Evolutionary conservation across 345 rosid species (phyloP).

Genomic region (Turritis glabra): DNA sequence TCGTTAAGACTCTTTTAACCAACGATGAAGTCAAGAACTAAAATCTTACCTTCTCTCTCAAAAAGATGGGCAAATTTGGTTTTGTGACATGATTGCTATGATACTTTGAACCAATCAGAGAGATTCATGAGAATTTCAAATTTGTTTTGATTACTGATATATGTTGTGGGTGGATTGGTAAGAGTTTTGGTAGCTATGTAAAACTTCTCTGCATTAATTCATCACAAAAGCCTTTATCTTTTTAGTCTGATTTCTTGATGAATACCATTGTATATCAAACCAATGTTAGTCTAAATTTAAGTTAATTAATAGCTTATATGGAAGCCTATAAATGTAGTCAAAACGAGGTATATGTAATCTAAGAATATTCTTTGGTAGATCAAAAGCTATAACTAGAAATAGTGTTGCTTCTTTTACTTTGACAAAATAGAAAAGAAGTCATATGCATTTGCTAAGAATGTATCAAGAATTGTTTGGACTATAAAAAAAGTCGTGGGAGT

Average conservation of each 20-base stretch:
- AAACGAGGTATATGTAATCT: too few species aligned
- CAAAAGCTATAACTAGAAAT: too few species aligned
- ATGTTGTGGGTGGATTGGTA: neutral
- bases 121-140: conserved; percentile 5
- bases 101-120: conserved; percentile 7
- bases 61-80: neutral
- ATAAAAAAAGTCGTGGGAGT: too few species aligned
- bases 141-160: neutral
- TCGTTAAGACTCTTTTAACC: conserved; percentile 48
- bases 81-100: neutral
- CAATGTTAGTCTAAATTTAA: neutral
- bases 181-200: conserved; percentile 6
- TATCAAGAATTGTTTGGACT: too few species aligned
- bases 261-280: neutral
- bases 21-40: conserved; percentile 18
- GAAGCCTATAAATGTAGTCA: too few species aligned
- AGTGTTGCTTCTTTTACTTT: too few species aligned
- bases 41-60: neutral
- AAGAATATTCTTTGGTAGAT: neutral
- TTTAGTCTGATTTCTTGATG: neutral
- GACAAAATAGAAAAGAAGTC: too few species aligned
- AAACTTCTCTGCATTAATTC: neutral
- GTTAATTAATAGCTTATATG: neutral
- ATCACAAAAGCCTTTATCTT: neutral
- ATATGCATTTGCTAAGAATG: too few species aligned